Evolutionary conservation across 371 early-diverging fungal genomes (phyloP), one percentile per base, ranked within the genome.

Genomic region (Zopfochytrium polystomum): DNA sequence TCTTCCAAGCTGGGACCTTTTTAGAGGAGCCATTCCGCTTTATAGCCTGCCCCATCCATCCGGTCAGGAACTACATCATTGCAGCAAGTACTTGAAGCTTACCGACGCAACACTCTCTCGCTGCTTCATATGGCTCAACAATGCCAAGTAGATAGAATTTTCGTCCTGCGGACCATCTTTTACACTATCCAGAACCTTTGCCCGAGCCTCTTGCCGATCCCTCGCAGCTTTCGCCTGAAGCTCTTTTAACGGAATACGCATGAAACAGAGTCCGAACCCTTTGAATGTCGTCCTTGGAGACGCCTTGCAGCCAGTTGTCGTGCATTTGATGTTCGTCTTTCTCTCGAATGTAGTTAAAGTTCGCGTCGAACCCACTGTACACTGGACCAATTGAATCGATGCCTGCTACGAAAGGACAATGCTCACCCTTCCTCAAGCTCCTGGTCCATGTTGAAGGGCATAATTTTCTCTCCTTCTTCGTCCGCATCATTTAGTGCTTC

Each of bases 371-470:
- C 42, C 78, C 81, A 6, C 73, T 68, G 44, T 29, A 30, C 25
- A 47, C 13, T n/a, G n/a, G 18, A 61, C 42, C 25, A 13, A 52
- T 23, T 54, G 55, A 47, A 11, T 25, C 1, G 52, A 33, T 31
- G 20, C 9, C 0, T n/a, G 51, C 42, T 9, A 49, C 20, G 22
- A 52, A 18, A 25, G 43, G 47, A 48, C 4, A 6, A 25, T 15
- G 26, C 61, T 33, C 31, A 72, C 72, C 92, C 92, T 66, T 92
- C 92, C 55, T 92, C 91, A 66, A 92, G 63, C 56, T 93, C 92
- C 20, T 84, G 82, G 22, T 87, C 84, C 90, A 95, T 88, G 63
- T 95, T 91, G 66, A 95, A 92, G 0, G 92, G 90, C 62, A 88
- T 88, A 27, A 95, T 71, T 59, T 68, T 46, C 43, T 76, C 55